phyloP scores from a whole-genome alignment of 2,329 filamentous ascomycete species.

The Arthrobotrys conoides region DNA sequence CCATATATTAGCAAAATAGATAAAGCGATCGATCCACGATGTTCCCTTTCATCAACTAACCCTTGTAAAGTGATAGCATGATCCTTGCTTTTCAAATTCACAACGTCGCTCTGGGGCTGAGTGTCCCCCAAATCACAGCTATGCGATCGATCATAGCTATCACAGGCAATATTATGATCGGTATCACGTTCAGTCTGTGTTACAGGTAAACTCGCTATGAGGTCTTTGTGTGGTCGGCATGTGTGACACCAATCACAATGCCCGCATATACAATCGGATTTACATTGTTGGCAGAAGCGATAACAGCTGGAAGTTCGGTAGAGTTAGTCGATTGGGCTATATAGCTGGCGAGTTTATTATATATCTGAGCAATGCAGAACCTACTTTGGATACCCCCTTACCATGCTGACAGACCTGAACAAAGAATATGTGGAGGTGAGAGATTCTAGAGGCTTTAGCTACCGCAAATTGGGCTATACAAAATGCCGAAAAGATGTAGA shows the following conservation, averaged over 20 bases:
- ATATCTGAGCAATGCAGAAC: too few species aligned
- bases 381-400: constrained; percentile 13
- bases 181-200: background rate
- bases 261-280: background rate
- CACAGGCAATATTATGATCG: constrained; percentile 8
- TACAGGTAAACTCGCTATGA: background rate
- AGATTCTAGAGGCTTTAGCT: too few species aligned
- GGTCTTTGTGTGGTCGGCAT: constrained; percentile 6
- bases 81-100: constrained; percentile 1
- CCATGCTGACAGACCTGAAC: background rate
- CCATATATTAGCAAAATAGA: background rate
- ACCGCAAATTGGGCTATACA: too few species aligned
- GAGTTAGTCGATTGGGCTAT: background rate
- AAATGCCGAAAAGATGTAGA: too few species aligned
- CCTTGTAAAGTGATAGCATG: constrained; percentile 1
- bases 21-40: background rate
- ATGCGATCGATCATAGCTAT: constrained; percentile 14
- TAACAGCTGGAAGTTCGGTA: background rate
- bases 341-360: too few species aligned
- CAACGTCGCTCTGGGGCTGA: background rate
- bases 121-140: constrained; percentile 7
- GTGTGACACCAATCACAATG: constrained; percentile 44
- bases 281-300: constrained; percentile 12
- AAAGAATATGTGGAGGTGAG: too few species aligned
- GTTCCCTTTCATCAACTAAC: background rate